Base-by-base conservation (phyloP, 768 basidiomycete genomes). In the Termitomyces eurrhizus region DNA sequence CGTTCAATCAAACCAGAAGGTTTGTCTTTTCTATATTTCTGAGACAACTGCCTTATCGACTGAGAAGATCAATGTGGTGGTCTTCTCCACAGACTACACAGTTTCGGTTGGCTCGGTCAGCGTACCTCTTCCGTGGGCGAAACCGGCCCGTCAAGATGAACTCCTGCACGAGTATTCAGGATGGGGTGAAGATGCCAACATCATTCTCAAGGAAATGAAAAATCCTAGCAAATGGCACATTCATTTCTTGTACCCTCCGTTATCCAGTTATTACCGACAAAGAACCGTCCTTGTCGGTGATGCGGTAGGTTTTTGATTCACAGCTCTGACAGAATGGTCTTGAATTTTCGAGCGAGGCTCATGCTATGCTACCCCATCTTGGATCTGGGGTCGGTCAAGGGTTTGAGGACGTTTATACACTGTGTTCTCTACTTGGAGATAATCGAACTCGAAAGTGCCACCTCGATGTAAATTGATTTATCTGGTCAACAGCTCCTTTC, bases 331-430 rank as follows among this genome's bases (percentile, higher is more conserved):
- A 46, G 24, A 37, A 18, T 24, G 52, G 37, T n/a, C 48, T 54
- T 50, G 13, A 51, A 21, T 46, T 58, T 41, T 48, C 13, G n/a
- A 42, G 64, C 57, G 33, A 26, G 80, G 84, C 84, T 7, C 85
- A 86, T 65, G 83, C 72, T 0, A 85, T 85, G 84, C 64, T 78
- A 33, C 84, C 86, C 0, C 83, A 86, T 69, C 70, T 86, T 7
- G 84, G 83, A 1, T 78, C 83, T 0, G 84, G 85, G 2, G 82
- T 81, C 5, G 81, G 84, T 7, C 84, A 29, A 29, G 29, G 29
- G 29, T 29, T 29, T 29, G 29, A 29, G 29, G 29, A 29, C 29
- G 29, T 29, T 1, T 77, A 77, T 45, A 66, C 80, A 4, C 69
- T 86, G 4, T 77, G 75, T 45, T 71, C 75, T 12, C 69, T 86